Base-by-base conservation (phyloP, 495 filamentous ascomycete genomes). In the Xylaria grammica region DNA sequence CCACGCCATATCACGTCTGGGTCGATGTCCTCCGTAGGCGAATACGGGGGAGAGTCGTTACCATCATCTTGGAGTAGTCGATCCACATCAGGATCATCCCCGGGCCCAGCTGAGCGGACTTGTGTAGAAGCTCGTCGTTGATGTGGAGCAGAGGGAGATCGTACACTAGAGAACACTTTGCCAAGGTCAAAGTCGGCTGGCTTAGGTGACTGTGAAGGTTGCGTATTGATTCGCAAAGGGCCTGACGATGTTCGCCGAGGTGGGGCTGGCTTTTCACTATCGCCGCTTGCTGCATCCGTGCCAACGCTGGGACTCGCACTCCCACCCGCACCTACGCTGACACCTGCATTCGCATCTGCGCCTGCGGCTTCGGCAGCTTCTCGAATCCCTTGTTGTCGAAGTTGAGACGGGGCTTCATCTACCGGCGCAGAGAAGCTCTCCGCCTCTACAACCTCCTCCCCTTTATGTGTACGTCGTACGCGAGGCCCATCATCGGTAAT, bases 381-480 rank as follows among this genome's bases (percentile, higher is more conserved):
- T 38, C 71, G 67, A 60, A 70, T 69, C 51, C 74, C 79, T 58
- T 76, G 71, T 50, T 75, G 73, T 3, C 79, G 78, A 24, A 77
- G 72, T 11, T 73, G 72, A 4, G 81, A 78, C 8, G 78, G 76
- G 4, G 67, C 71, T 7, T 78, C 79, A 13, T 82, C 78, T 45
- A 63, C 72, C 0, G 74, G 65, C 34, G 52, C 65, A 20, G 67
- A 59, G 62, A 75, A 68, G 58, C 66, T 67, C 22, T 84, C 91
- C 34, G 90, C 88, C 55, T 91, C 92, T 38, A 99, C 85, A 15
- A 96, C 62, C 71, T 99, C 95, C 62, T 97, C 94, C 30, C 95
- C 95, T 75, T 97, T 99, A 74, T 98, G 95, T 2, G 94, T 97
- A 66, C 90, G 88, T 69, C 93, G 85, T 60, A 97, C 90, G 4